Conservation (phyloP, 495 filamentous ascomycete genomes). For the Penicillium bovifimosum region DNA sequence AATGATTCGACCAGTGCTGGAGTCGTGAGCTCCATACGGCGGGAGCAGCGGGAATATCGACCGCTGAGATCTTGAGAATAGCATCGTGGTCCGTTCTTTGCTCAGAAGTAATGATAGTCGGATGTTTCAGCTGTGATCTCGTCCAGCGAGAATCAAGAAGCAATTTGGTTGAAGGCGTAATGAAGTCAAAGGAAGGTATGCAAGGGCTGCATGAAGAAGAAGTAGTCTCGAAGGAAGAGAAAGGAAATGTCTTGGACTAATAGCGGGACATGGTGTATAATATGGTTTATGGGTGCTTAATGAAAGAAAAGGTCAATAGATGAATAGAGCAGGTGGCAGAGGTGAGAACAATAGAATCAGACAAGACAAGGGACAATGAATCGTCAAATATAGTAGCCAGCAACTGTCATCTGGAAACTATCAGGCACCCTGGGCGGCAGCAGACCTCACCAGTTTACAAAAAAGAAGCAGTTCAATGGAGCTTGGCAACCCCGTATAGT, state of each 20-base stretch:
- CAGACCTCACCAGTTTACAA: constrained; percentile 3
- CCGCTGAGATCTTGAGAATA: constrained; percentile 28
- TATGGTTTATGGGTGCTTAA: constrained; percentile 11
- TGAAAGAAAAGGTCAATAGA: constrained; percentile 11
- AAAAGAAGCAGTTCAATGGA: constrained; percentile 15
- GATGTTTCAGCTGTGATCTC: neutral
- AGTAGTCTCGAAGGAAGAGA: neutral
- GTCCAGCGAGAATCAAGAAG: constrained; percentile 2
- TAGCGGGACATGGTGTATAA: constrained; percentile 10
- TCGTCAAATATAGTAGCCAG: constrained; percentile 8
- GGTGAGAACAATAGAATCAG: constrained; percentile 6
- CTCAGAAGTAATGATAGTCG: neutral
- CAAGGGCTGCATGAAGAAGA: neutral
- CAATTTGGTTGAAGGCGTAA: neutral
- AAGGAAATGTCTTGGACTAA: constrained; percentile 12
- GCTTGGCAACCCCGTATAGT: constrained; percentile 6
- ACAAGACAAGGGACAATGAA: constrained; percentile 4
- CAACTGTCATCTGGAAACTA: neutral
- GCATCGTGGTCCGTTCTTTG: constrained; percentile 17
- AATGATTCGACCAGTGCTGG: constrained; percentile 27
- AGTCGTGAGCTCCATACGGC: constrained; percentile 41
- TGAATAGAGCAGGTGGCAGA: constrained; percentile 1
- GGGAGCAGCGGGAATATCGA: constrained; percentile 41
- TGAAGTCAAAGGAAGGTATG: constrained; percentile 1
- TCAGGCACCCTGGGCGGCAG: constrained; percentile 13